Conservation (phyloP, 2,329 filamentous ascomycete species). For the Bertia moriformis region DNA sequence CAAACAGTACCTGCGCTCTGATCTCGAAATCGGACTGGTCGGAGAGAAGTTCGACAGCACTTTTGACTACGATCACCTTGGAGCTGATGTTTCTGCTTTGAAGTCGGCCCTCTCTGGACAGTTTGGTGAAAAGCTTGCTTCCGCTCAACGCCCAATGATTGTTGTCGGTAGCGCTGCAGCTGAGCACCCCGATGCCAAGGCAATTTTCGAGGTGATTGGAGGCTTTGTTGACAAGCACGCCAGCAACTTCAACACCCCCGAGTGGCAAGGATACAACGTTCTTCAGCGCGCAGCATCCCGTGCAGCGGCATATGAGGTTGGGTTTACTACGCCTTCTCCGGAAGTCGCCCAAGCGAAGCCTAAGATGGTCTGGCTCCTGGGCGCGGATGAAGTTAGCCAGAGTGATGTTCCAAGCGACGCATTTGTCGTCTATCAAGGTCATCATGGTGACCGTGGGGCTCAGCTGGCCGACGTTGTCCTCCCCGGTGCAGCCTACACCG, state of each 20-base stretch:
- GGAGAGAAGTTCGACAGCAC: slow-evolving; percentile 86
- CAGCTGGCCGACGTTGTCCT: slow-evolving; percentile 88
- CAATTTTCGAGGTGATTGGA: slow-evolving; percentile 83
- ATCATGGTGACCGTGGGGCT: slow-evolving; percentile 88
- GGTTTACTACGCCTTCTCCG: slow-evolving; percentile 75
- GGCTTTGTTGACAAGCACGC: slow-evolving; percentile 87
- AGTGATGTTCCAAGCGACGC: slow-evolving; percentile 86
- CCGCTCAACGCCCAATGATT: slow-evolving; percentile 89
- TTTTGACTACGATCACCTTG: slow-evolving; percentile 88
- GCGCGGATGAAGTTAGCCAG: slow-evolving; percentile 77
- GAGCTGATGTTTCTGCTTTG: slow-evolving; percentile 61
- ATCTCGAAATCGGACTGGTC: slow-evolving; percentile 81
- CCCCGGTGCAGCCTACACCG: slow-evolving; percentile 87
- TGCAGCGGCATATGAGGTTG: slow-evolving; percentile 86
- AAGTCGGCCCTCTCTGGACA: slow-evolving; percentile 73
- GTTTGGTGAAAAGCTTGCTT: slow-evolving; percentile 83
- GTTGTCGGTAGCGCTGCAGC: slow-evolving; percentile 84
- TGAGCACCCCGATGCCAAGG: slow-evolving; percentile 81
- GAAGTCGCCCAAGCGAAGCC: slow-evolving; percentile 71
- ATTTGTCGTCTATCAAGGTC: slow-evolving; percentile 94
- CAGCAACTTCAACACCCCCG: slow-evolving; percentile 68
- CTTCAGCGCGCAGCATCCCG: slow-evolving; percentile 87
- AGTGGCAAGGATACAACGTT: slow-evolving; percentile 97
- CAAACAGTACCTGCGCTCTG: slow-evolving; percentile 93
- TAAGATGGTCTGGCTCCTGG: slow-evolving; percentile 94